These are phyloP conservation scores for Cyclotella distinguenda DNA, from an alignment of 108 stramenopile genomes.

Conservation along the genomic window DNA sequence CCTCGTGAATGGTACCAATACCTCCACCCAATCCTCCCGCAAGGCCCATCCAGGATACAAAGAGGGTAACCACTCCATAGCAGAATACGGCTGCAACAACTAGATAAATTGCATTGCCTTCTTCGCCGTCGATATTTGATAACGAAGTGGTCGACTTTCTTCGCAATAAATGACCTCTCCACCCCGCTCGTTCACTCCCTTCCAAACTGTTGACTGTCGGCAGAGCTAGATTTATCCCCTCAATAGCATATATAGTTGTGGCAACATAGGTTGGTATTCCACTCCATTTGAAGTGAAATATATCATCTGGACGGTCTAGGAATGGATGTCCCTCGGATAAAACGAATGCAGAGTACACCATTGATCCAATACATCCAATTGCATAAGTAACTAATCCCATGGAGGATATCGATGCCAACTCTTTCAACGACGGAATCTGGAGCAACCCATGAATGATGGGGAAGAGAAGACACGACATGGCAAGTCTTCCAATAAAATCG, in stretches of 20 bases:
- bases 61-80: constrained; percentile 39
- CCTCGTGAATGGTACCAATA: constrained; percentile 41
- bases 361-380: constrained; percentile 43
- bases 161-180: neutral
- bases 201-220: constrained; percentile 45
- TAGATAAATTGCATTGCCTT: constrained; percentile 22
- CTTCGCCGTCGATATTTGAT: constrained; percentile 3
- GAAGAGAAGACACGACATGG: constrained; percentile 40
- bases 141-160: neutral
- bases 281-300: constrained; percentile 38
- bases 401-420: constrained; percentile 31
- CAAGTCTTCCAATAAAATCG: constrained; percentile 32
- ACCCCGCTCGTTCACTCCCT: constrained; percentile 26
- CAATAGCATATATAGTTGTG: constrained; percentile 48
- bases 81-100: constrained; percentile 41
- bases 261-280: constrained; percentile 48
- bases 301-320: constrained; percentile 36
- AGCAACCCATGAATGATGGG: constrained; percentile 42
- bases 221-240: constrained; percentile 50
- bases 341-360: constrained; percentile 41
- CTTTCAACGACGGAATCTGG: constrained; percentile 38
- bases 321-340: constrained; percentile 36
- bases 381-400: constrained; percentile 38
- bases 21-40: constrained; percentile 51
- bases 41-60: constrained; percentile 44